Base-by-base conservation (phyloP, 2,329 filamentous ascomycete species). In the Monilinia vaccinii-corymbosi region DNA sequence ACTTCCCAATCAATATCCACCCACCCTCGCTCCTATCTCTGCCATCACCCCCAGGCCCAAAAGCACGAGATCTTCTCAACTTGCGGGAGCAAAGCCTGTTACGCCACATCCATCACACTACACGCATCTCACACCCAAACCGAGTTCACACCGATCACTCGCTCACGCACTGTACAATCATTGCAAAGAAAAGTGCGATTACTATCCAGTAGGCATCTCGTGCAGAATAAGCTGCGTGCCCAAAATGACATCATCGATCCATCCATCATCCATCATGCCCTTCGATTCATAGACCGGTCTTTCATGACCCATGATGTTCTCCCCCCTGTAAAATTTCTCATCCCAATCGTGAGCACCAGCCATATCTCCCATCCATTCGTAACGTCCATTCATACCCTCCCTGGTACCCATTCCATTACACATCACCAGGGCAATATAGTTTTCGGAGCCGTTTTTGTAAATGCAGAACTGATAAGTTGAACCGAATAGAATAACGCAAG, bases 361-460 rank as follows among this genome's bases (percentile, higher is more conserved):
- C 40, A 21, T n/a, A 7, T 28, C 2, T 21, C 34, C 25, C 25
- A 28, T 28, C 28, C 23, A 40, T 13, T 51, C 14, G 23, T 51
- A 38, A 25, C 21, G 18, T 53, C 16, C 34, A 13, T 28, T 13
- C 34, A 11, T 31, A 18, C 47, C 34, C 4, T 25, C 7, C 4
- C 4, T 13, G 10, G 3, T 28, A 18, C 18, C 25, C 10, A 23
- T 36, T 8, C 40, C 25, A 59, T 55, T 55, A 55, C n/a, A 60
- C 36, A 47, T 42, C 57, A 38, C 48, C 42, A 14, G 32, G 57
- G 57, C 49, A 49, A 38, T 45, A 55, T 60, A 55, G 32, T 47
- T 4, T 45, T 40, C 48, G n/a, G 23, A 11, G 25, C 25, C 23
- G 18, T 45, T 44, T 55, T n/a, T 55, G 51, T 5, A 53, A 23